phyloP scores from a whole-genome alignment of 768 basidiomycete genomes.

The Agaricus blazei region DNA sequence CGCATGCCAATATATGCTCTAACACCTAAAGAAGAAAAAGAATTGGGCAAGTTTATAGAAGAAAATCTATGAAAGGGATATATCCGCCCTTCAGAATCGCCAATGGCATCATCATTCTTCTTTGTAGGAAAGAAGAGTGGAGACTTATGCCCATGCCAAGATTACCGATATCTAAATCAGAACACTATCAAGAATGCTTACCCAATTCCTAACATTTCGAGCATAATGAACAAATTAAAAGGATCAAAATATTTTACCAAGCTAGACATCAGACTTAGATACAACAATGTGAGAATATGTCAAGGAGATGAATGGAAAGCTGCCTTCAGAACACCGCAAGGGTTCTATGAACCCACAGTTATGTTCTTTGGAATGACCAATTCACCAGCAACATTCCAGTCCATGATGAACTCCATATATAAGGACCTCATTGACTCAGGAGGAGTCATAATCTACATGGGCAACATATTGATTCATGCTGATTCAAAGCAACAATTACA shows the following conservation, averaged over 20 bases:
- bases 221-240: slow-evolving; percentile 19
- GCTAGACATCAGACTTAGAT: slow-evolving; percentile 1
- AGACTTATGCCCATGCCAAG: slow-evolving; percentile 18
- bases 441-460: slow-evolving; percentile 32
- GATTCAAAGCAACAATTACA: neutral
- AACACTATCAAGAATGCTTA: slow-evolving; percentile 27
- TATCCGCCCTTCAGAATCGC: slow-evolving; percentile 4
- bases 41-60: neutral
- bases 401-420: slow-evolving; percentile 14
- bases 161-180: slow-evolving; percentile 28
- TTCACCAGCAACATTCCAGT: slow-evolving; percentile 12
- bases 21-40: slow-evolving; percentile 19
- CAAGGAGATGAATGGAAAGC: slow-evolving; percentile 8
- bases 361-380: slow-evolving; percentile 17
- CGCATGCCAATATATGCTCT: neutral
- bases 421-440: slow-evolving; percentile 17
- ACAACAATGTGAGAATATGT: slow-evolving; percentile 2
- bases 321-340: slow-evolving; percentile 2
- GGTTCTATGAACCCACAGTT: slow-evolving; percentile 15
- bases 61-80: slow-evolving; percentile 4
- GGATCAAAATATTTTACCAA: slow-evolving; percentile 8
- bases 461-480: slow-evolving; percentile 32
- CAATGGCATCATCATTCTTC: slow-evolving; percentile 14
- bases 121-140: slow-evolving; percentile 21
- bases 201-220: slow-evolving; percentile 28